phyloP scores from a whole-genome alignment of 2,329 filamentous ascomycete genomes.

The Penicillium sp. region DNA sequence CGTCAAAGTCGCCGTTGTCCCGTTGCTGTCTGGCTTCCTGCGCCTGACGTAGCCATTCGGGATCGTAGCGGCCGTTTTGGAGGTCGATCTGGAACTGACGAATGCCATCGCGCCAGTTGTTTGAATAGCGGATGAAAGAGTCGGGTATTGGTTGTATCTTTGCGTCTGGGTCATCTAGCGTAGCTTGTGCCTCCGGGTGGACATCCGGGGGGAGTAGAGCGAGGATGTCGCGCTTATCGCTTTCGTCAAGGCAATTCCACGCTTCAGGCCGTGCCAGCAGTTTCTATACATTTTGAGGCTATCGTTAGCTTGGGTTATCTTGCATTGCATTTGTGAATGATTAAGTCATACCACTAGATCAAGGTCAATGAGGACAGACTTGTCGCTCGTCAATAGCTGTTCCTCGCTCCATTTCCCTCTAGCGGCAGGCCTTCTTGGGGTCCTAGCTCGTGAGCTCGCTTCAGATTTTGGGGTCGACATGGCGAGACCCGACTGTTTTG shows the following conservation, averaged over 20 bases:
- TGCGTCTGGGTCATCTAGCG: constrained; percentile 22
- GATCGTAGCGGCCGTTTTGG: constrained; percentile 47
- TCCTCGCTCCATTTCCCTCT: constrained; percentile 35
- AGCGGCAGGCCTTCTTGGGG: constrained; percentile 25
- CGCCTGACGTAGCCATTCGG: constrained; percentile 50
- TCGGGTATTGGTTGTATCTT: constrained; percentile 35
- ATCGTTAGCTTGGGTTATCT: background rate
- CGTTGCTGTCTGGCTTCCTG: constrained; percentile 46
- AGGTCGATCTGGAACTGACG: constrained; percentile 51
- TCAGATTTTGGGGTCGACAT: constrained; percentile 23
- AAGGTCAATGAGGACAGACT: constrained; percentile 30
- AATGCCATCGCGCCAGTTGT: constrained; percentile 46
- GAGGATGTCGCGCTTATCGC: constrained; percentile 36
- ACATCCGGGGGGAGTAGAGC: constrained; percentile 36
- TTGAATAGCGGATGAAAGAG: constrained; percentile 38
- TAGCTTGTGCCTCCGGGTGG: constrained; percentile 27
- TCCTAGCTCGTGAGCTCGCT: constrained; percentile 22
- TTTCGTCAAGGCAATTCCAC: constrained; percentile 36
- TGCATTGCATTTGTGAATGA: background rate
- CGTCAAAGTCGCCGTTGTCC: constrained; percentile 48
- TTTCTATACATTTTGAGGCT: constrained; percentile 23
- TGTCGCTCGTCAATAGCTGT: constrained; percentile 32
- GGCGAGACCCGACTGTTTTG: constrained; percentile 15
- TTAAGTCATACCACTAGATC: constrained; percentile 33
- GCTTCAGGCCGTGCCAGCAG: constrained; percentile 34